Evolutionary conservation across 2,329 filamentous ascomycete species (phyloP), one percentile per base, ranked within the genome.

Genomic region (Pseudopithomyces chartarum): DNA sequence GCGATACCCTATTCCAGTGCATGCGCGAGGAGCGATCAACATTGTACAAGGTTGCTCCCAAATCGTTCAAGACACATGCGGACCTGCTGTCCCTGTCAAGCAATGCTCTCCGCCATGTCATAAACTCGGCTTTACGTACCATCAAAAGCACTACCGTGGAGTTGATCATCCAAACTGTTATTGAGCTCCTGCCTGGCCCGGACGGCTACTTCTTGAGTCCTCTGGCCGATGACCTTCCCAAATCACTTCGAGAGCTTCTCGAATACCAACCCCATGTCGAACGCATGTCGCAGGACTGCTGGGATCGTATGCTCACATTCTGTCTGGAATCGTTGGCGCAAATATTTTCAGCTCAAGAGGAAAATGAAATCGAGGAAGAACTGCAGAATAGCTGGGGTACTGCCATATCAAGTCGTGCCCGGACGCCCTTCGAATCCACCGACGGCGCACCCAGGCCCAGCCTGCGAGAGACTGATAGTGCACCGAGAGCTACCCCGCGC

Each of bases 121-220:
- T 96, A 46, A 87, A 89, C 61, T 84, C 89, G 52, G 90, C 90
- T 20, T 80, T 88, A 32, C 77, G 82, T 19, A 88, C 84, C 58
- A 76, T 98, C 60, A 90, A 87, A 67, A 81, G 82, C 57, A 96
- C 92, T 73, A 94, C 92, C 0, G 81, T 94, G n/a, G 84, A 88
- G 64, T 86, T 90, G 6, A 79, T 97, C 15, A 81, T 96, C 61
- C 87, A 92, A 61, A 92, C 97, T 75, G 89, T 98, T 58, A 88
- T 86, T 2, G 87, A 97, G 62, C 86, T 87, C 17, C 80, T 96
- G 3, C 85, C 87, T 1, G 83, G 80, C 15, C 74, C 82, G 1
- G 84, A 87, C 52, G 86, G 86, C 13, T 82, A 80, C 2, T 85
- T 89, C 52, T 87, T 91, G 61, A 82, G 87, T 55, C 88, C 90